Percentiles rank a stretch among this genome's conserved stretches.
These are phyloP conservation scores for Pleoardoris graminearum DNA, from an alignment of 2,329 filamentous ascomycete species.

Conservation along the genomic window DNA sequence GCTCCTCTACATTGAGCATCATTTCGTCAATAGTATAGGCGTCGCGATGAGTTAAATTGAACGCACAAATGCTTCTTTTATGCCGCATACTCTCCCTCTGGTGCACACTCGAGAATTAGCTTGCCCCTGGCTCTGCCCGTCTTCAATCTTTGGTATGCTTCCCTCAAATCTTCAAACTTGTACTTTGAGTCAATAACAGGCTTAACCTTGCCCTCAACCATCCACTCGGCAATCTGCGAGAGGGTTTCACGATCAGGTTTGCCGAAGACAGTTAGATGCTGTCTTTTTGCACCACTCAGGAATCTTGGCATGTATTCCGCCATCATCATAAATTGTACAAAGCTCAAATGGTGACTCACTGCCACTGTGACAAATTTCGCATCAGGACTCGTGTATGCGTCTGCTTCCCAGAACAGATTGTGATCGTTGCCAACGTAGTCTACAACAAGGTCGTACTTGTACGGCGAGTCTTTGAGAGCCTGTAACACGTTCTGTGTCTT, in stretches of 20 bases:
- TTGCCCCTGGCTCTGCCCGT: conserved; percentile 60
- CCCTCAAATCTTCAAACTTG: conserved; percentile 57
- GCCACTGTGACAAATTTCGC: conserved; percentile 18
- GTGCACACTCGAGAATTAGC: conserved; percentile 46
- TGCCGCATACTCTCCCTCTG: neutral
- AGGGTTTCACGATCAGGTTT: conserved; percentile 45
- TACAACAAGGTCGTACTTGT: conserved; percentile 56
- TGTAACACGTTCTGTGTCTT: conserved; percentile 51
- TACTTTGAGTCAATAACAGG: conserved; percentile 58
- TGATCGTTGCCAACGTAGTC: conserved; percentile 53
- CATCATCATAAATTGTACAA: conserved; percentile 44
- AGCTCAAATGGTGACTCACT: conserved; percentile 40
- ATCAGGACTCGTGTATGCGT: conserved; percentile 8
- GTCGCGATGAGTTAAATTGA: conserved; percentile 3
- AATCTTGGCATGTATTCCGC: conserved; percentile 26
- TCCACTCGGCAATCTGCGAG: conserved; percentile 56
- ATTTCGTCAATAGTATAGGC: conserved; percentile 4
- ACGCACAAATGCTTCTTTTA: conserved; percentile 6
- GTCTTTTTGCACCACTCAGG: conserved; percentile 12
- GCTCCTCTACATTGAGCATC: conserved; percentile 5
- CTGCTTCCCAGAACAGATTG: conserved; percentile 14
- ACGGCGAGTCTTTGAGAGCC: conserved; percentile 50
- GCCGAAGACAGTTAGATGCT: conserved; percentile 22
- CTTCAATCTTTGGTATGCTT: conserved; percentile 60
- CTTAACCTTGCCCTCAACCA: conserved; percentile 60